phyloP scores from a whole-genome alignment of 1,139 yeast genomes.

The Scheffersomyces illinoinensis region DNA sequence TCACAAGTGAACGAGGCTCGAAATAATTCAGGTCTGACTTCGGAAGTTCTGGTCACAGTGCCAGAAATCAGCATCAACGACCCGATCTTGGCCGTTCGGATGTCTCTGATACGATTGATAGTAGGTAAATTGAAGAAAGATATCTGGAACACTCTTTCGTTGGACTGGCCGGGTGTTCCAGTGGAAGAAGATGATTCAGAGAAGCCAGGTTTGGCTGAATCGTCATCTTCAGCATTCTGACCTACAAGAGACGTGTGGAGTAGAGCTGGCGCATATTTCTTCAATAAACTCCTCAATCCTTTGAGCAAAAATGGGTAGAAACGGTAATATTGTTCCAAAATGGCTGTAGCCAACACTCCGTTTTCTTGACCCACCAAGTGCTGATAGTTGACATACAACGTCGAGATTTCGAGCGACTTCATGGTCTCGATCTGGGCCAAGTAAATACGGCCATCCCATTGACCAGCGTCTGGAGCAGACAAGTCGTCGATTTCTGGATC shows the following conservation, averaged over 20 bases:
- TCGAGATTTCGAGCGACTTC: constrained; percentile 72
- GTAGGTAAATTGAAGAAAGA: constrained; percentile 88
- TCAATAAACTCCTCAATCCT: constrained; percentile 74
- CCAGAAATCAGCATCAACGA: constrained; percentile 84
- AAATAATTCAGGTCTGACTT: constrained; percentile 93
- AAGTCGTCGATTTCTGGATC: constrained; percentile 37
- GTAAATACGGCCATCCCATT: constrained; percentile 60
- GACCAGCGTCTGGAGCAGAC: not conserved
- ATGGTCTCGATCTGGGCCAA: constrained; percentile 80
- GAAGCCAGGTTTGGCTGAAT: constrained; percentile 1
- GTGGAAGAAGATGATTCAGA: constrained; percentile 11
- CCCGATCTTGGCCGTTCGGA: constrained; percentile 88
- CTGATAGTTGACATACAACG: constrained; percentile 82
- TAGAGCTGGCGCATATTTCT: constrained; percentile 73
- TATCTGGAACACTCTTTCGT: constrained; percentile 82
- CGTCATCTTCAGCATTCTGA: constrained; percentile 19
- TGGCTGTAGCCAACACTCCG: constrained; percentile 88
- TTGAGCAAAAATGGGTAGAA: constrained; percentile 81
- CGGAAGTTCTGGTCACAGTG: constrained; percentile 95
- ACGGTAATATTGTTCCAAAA: constrained; percentile 87
- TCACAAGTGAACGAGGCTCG: constrained; percentile 90
- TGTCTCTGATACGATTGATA: constrained; percentile 82
- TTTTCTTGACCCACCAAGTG: constrained; percentile 76
- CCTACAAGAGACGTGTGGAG: constrained; percentile 50
- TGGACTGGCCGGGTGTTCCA: constrained; percentile 30